Percentiles rank a stretch among this genome's conserved stretches.
Evolutionary conservation across 1,139 yeast species (phyloP).

Genomic region (Candida buenavistaensis): DNA sequence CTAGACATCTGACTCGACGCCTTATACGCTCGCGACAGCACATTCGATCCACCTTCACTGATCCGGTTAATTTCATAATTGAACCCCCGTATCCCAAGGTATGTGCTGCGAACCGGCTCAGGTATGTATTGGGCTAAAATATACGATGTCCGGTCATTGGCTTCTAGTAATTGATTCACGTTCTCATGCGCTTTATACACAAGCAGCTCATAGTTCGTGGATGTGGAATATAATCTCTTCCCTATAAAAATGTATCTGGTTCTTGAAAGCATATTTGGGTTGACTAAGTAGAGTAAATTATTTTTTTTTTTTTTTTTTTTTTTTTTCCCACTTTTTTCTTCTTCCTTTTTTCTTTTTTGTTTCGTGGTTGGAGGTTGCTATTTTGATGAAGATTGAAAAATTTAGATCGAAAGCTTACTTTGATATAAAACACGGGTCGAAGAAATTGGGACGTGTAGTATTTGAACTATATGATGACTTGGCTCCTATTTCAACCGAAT

Average conservation of each 20-base stretch:
- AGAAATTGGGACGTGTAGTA: conserved; percentile 61
- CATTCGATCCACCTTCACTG: conserved; percentile 43
- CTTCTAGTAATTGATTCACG: conserved; percentile 39
- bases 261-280: conserved; percentile 1
- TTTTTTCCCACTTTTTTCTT: conserved; percentile 1
- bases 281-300: not conserved
- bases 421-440: conserved; percentile 55
- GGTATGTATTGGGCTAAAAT: conserved; percentile 72
- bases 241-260: conserved; percentile 1
- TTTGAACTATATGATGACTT: conserved; percentile 49
- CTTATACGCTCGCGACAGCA: conserved; percentile 29
- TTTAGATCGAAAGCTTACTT: conserved; percentile 46
- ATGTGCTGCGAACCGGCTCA: conserved; percentile 61
- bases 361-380: too few relatives aligned
- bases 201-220: conserved; percentile 8
- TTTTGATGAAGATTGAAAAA: conserved; percentile 38
- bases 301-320: conserved; percentile 5
- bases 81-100: conserved; percentile 68
- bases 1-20: conserved; percentile 32
- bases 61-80: conserved; percentile 68
- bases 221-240: conserved; percentile 5
- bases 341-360: not conserved
- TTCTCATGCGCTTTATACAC: conserved; percentile 44
- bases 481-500: conserved; percentile 63
- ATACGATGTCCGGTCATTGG: conserved; percentile 64